Conservation (phyloP, 306 rosid genomes). For the Vigna mungo region DNA sequence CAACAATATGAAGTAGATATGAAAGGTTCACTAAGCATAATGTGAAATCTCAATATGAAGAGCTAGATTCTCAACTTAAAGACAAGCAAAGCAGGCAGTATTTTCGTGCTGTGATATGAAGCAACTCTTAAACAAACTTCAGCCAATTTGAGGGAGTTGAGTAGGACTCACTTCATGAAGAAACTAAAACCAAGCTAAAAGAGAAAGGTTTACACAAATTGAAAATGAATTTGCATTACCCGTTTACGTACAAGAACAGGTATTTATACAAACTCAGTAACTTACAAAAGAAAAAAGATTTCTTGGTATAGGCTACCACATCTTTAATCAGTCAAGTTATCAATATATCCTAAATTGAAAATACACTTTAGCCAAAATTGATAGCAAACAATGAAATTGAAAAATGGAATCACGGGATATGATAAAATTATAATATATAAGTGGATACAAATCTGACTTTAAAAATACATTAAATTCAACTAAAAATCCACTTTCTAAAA, state of each 20-base stretch:
- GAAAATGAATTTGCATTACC: too few relatives aligned
- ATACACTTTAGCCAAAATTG: slow-evolving; percentile 7
- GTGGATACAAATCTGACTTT: too few relatives aligned
- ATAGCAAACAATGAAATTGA: not conserved
- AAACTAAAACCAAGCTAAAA: too few relatives aligned
- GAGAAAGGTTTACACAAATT: too few relatives aligned
- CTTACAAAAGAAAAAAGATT: not conserved
- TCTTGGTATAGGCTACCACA: not conserved
- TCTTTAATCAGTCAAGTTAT: slow-evolving; percentile 16
- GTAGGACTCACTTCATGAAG: not conserved
- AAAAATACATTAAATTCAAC: too few relatives aligned
- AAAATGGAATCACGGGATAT: not conserved
- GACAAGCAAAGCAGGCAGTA: slow-evolving; percentile 27
- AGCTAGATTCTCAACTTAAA: slow-evolving; percentile 20
- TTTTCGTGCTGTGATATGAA: slow-evolving; percentile 10
- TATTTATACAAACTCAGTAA: too few relatives aligned
- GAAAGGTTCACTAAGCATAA: slow-evolving; percentile 31
- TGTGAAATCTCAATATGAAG: slow-evolving; percentile 11
- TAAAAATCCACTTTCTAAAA: too few relatives aligned
- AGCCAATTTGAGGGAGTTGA: slow-evolving; percentile 2
- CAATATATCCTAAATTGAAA: not conserved
- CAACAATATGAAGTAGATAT: slow-evolving; percentile 35
- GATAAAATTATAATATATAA: too few relatives aligned
- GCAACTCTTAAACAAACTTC: slow-evolving; percentile 34
- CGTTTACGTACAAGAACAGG: too few relatives aligned